phyloP scores from a whole-genome alignment of 1,139 yeast species.

The Nakaseomyces delphensis region DNA sequence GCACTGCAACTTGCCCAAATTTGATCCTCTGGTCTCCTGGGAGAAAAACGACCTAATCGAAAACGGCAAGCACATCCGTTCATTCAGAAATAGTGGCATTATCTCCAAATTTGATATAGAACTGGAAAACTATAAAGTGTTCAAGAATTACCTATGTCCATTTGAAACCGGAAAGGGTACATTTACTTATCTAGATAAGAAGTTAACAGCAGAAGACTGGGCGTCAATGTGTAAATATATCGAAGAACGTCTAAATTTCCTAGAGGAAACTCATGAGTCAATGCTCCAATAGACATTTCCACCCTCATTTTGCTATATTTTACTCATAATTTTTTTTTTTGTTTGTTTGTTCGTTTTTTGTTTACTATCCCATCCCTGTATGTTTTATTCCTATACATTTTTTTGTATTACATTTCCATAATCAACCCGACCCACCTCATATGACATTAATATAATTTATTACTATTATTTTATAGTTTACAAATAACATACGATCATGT shows the following conservation, averaged over 20 bases:
- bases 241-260: constrained; percentile 16
- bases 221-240: constrained; percentile 24
- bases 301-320: no score
- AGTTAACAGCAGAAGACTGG: constrained; percentile 13
- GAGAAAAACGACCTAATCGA: constrained; percentile 20
- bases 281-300: no score
- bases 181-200: constrained; percentile 19
- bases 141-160: constrained; percentile 25
- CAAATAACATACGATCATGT: no score
- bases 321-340: no score
- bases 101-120: constrained; percentile 28
- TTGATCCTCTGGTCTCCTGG: constrained; percentile 26
- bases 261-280: constrained; percentile 20
- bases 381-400: no score
- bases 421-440: no score
- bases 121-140: constrained; percentile 24
- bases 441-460: no score
- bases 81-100: constrained; percentile 21
- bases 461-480: no score
- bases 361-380: no score
- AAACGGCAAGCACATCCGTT: constrained; percentile 26
- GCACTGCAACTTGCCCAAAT: constrained; percentile 30
- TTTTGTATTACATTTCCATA: no score
- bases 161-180: constrained; percentile 13
- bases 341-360: no score